A percentile compares a stretch with the other conserved stretches of the same genome.
These are phyloP conservation scores for Ceratocystis huliohia DNA, from an alignment of 2,329 filamentous ascomycete genomes.

Conservation along the genomic window DNA sequence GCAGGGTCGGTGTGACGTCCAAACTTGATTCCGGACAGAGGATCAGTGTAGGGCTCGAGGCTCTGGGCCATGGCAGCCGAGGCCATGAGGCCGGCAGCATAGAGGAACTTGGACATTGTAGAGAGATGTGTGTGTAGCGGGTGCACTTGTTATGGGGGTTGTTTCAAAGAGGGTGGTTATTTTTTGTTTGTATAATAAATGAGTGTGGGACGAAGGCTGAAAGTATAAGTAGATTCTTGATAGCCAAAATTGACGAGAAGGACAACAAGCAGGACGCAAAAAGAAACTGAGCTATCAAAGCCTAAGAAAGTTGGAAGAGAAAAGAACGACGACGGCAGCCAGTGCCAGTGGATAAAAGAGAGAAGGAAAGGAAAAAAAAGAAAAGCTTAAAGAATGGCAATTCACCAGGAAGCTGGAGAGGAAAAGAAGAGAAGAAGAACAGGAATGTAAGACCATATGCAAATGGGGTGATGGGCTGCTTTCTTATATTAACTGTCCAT, in stretches of 20 bases:
- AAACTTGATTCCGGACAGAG: conserved; percentile 36
- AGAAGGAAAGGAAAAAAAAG: conserved; percentile 3
- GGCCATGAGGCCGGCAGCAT: conserved; percentile 13
- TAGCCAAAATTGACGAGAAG: background rate
- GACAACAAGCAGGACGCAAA: background rate
- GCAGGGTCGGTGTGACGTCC: conserved; percentile 27
- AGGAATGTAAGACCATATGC: background rate
- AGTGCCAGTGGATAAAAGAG: conserved; percentile 16
- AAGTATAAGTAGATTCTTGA: background rate
- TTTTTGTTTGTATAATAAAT: background rate
- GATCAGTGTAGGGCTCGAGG: conserved; percentile 30
- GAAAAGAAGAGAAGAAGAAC: conserved; percentile 9
- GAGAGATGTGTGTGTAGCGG: background rate
- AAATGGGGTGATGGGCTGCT: background rate
- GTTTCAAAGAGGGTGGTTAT: background rate
- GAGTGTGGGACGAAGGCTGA: background rate
- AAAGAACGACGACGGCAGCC: conserved; percentile 18
- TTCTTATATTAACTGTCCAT: background rate
- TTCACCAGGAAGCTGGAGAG: conserved; percentile 16
- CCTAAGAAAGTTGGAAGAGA: conserved; percentile 1
- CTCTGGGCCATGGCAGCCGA: conserved; percentile 10
- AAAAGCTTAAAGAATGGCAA: background rate
- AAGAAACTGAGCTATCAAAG: background rate
- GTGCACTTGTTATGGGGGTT: background rate
- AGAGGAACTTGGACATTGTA: conserved; percentile 16